Evolutionary conservation across 2,329 filamentous ascomycete genomes (phyloP), one percentile per base, ranked within the genome.

Genomic region (Thielaviopsis cerberus): DNA sequence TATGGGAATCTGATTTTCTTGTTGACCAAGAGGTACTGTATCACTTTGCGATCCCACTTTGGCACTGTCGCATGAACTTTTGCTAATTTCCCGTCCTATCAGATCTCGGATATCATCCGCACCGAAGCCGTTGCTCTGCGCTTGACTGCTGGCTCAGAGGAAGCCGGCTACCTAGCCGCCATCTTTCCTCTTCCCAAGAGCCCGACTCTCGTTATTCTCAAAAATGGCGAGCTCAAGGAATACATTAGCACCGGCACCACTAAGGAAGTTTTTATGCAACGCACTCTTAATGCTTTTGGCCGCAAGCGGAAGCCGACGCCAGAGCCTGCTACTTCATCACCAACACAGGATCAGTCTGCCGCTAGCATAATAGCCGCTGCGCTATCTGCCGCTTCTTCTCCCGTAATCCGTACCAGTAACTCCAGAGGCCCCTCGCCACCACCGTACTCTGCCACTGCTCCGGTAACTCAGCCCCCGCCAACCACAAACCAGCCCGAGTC

Each of bases 181-280:
- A 86, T 95, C 65, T 94, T 88, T 65, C 86, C 88, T 0, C 73
- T 95, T n/a, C 78, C 80, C 1, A 81, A 81, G 63, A 81, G 81
- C n/a, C 90, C 91, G 0, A 85, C 85, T 1, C 71, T 95, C 8
- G 77, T 95, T 17, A 74, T 94, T 22, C 90, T 95, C 64, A 81
- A 83, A 66, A 85, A 88, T 69, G 88, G 85, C 8, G 79, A 86
- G 62, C 72, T 94, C 15, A 82, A 85, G 65, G 84, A 91, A 67
- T 89, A 90, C 67, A 76, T 94, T 10, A 75, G 81, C 41, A 72
- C 80, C 0, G 84, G 82, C 8, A 76, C 79, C 8, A 70, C 73
- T 15, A 83, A 79, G 65, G 77, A 84, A 17, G 82, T 87, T 8
- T 88, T 92, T 59, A 68, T 81, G 53, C 73, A 72, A 15, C 67